phyloP scores from a whole-genome alignment of 805 yeast species.

The Wickerhamomyces tratensis region DNA sequence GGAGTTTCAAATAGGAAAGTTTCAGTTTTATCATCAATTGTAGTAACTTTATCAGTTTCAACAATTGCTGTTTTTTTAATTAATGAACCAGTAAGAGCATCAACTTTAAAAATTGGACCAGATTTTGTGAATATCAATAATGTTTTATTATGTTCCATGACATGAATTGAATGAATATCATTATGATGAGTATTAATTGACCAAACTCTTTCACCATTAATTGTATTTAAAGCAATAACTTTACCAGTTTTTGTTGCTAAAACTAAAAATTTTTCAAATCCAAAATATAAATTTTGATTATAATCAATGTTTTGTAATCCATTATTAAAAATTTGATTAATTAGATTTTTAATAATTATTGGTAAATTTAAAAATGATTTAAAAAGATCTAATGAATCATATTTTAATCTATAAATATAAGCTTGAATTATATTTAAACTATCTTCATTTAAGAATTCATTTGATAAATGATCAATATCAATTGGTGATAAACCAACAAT shows the following conservation, averaged over 20 bases:
- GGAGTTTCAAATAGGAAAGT: constrained; percentile 9
- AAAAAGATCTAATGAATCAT: constrained; percentile 11
- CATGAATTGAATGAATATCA: constrained; percentile 16
- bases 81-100: constrained; percentile 21
- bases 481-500: constrained; percentile 15
- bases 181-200: constrained; percentile 12
- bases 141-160: constrained; percentile 5
- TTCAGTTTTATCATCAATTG: constrained; percentile 10
- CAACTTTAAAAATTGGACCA: constrained; percentile 11
- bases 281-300: constrained; percentile 26
- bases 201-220: constrained; percentile 33
- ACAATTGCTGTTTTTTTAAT: constrained; percentile 7
- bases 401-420: constrained; percentile 21
- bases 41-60: constrained; percentile 3
- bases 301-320: not conserved
- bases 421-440: constrained; percentile 19
- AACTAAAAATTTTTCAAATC: constrained; percentile 33
- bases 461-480: constrained; percentile 13
- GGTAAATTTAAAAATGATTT: not conserved
- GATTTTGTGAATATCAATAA: constrained; percentile 11
- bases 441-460: constrained; percentile 23
- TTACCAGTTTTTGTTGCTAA: constrained; percentile 30
- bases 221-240: constrained; percentile 33
- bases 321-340: too few species aligned
- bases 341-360: too few species aligned